A percentile compares a stretch with the other conserved stretches of the same genome.
These are phyloP conservation scores for Cytospora schulzeri DNA, from an alignment of 2,329 filamentous ascomycete species.

Conservation along the genomic window DNA sequence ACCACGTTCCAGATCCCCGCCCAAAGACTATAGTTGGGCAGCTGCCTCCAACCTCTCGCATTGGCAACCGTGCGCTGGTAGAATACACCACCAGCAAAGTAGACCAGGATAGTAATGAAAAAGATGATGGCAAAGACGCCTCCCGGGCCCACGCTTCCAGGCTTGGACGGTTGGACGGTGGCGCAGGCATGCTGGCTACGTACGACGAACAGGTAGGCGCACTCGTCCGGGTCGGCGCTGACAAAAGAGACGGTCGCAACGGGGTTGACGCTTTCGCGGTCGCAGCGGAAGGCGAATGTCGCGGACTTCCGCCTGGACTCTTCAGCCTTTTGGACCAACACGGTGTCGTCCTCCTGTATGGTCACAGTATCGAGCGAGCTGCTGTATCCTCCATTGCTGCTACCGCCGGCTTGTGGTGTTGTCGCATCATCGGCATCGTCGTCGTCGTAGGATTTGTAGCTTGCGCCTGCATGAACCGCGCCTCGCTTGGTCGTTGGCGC, in stretches of 20 bases:
- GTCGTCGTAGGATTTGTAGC: conserved; percentile 34
- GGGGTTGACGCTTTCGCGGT: conserved; percentile 72
- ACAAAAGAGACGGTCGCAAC: conserved; percentile 80
- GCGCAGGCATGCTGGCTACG: conserved; percentile 82
- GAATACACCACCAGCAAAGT: conserved; percentile 88
- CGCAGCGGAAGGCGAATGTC: conserved; percentile 91
- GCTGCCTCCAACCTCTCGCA: conserved; percentile 90
- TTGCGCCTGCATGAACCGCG: conserved; percentile 34
- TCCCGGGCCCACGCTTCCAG: conserved; percentile 70
- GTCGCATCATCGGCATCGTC: conserved; percentile 35
- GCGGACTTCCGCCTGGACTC: conserved; percentile 71
- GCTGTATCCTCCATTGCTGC: conserved; percentile 18
- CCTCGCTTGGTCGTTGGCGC: conserved; percentile 44
- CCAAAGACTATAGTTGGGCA: conserved; percentile 95
- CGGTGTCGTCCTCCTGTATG: conserved; percentile 37
- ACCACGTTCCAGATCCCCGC: conserved; percentile 82
- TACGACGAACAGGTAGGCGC: conserved; percentile 94
- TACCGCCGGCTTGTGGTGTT: neutral
- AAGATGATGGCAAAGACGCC: conserved; percentile 88
- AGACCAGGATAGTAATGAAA: conserved; percentile 76
- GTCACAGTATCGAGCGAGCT: conserved; percentile 30
- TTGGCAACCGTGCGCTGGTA: conserved; percentile 95
- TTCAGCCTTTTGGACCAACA: conserved; percentile 21
- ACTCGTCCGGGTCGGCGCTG: conserved; percentile 80
- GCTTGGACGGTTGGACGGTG: conserved; percentile 67